These are phyloP conservation scores for Endocalyx cinctus DNA, from an alignment of 2,329 filamentous ascomycete genomes.

Conservation along the genomic window DNA sequence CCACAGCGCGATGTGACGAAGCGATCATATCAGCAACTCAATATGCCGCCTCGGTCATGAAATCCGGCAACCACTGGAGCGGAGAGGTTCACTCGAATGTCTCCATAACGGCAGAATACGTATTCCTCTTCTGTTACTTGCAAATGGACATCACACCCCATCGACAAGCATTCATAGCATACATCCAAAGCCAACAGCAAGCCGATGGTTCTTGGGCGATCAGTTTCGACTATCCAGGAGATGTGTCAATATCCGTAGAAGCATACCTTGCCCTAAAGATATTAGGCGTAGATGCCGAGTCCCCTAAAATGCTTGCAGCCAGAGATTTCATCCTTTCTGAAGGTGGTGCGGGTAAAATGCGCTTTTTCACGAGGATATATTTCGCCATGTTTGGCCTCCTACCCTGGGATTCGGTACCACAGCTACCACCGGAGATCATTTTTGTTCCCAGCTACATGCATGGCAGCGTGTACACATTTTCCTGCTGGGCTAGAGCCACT, in stretches of 20 bases:
- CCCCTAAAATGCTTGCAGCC: conserved; percentile 16
- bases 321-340: conserved; percentile 15
- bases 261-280: conserved; percentile 31
- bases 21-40: too few relatives aligned
- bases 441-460: conserved; percentile 21
- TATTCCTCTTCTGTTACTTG: too few relatives aligned
- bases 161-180: too few relatives aligned
- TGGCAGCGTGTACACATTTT: conserved; percentile 27
- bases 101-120: too few relatives aligned
- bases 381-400: conserved; percentile 25
- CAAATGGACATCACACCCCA: too few relatives aligned
- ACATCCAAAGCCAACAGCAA: too few relatives aligned
- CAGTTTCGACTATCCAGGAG: conserved; percentile 13
- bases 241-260: conserved; percentile 24
- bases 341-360: conserved; percentile 27
- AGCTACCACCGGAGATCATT: conserved; percentile 29
- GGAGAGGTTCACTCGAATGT: too few relatives aligned
- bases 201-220: conserved; percentile 30
- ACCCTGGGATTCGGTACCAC: conserved; percentile 27
- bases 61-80: too few relatives aligned
- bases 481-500: conserved; percentile 22
- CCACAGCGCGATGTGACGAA: too few relatives aligned
- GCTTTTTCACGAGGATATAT: conserved; percentile 16
- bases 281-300: conserved; percentile 15
- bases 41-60: too few relatives aligned